Conservation (phyloP, 805 yeast species). For the Ogataea parapolymorpha region DNA sequence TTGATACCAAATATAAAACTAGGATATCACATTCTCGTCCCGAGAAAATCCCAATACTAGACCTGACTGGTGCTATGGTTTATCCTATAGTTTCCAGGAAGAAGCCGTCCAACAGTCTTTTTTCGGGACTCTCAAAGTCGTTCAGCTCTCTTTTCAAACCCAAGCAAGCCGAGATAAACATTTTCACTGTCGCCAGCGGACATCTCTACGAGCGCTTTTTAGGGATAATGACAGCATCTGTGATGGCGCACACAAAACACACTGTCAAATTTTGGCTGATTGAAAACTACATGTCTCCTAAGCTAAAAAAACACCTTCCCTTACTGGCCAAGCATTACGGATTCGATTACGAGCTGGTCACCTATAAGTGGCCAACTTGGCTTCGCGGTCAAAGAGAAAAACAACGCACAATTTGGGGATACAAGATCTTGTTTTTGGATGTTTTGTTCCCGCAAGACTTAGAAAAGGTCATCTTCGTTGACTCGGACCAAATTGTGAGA, state of each 20-base stretch:
- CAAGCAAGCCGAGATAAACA: conserved; percentile 62
- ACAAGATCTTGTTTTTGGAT: conserved; percentile 82
- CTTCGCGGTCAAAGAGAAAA: conserved; percentile 72
- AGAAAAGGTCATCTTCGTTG: conserved; percentile 76
- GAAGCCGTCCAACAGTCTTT: not conserved
- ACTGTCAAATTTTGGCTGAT: conserved; percentile 82
- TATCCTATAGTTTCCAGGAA: conserved; percentile 41
- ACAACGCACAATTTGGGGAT: conserved; percentile 83
- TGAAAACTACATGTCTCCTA: conserved; percentile 75
- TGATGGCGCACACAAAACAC: conserved; percentile 59
- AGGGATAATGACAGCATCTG: conserved; percentile 78
- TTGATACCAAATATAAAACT: not conserved
- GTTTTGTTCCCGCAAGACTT: conserved; percentile 79
- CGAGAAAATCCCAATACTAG: conserved; percentile 2
- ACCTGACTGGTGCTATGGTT: conserved; percentile 39
- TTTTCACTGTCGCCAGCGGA: conserved; percentile 82
- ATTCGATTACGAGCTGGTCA: conserved; percentile 72
- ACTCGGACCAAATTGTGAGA: conserved; percentile 79
- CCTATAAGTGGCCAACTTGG: conserved; percentile 94
- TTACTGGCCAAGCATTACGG: conserved; percentile 52
- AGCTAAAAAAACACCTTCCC: conserved; percentile 61
- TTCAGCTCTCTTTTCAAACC: conserved; percentile 3
- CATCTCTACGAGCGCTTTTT: conserved; percentile 71
- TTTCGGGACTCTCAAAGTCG: not conserved
- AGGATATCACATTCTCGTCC: not conserved